These are phyloP conservation scores for Lachancea lanzarotensis DNA, from an alignment of 805 yeast species.

Conservation along the genomic window DNA sequence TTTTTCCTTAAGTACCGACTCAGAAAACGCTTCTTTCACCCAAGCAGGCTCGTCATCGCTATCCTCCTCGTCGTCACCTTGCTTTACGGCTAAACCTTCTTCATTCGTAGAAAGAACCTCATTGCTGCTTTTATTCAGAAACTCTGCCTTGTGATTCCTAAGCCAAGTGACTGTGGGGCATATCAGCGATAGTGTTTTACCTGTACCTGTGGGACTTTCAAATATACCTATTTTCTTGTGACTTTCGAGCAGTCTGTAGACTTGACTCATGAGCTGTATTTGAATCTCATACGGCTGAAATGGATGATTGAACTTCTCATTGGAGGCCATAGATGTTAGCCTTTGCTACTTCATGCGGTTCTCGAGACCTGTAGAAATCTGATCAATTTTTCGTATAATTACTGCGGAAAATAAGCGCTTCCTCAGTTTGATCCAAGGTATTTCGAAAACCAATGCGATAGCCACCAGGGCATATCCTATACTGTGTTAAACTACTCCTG, in stretches of 20 bases:
- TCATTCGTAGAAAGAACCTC: not conserved
- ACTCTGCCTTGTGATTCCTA: slow-evolving; percentile 39
- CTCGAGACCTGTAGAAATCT: not conserved
- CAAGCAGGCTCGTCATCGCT: slow-evolving; percentile 62
- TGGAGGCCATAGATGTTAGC: not conserved
- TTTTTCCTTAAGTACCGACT: slow-evolving; percentile 21
- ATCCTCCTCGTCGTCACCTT: slow-evolving; percentile 27
- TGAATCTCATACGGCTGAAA: slow-evolving; percentile 78
- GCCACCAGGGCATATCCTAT: not conserved
- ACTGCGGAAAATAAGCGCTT: not conserved
- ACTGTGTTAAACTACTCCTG: not conserved
- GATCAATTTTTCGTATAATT: not conserved
- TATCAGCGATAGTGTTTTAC: slow-evolving; percentile 81
- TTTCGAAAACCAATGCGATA: not conserved
- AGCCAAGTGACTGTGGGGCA: slow-evolving; percentile 86
- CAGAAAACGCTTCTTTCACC: slow-evolving; percentile 43
- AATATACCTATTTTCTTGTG: slow-evolving; percentile 66
- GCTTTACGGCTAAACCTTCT: not conserved
- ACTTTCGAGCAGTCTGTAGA: slow-evolving; percentile 51
- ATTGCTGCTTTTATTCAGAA: slow-evolving; percentile 13
- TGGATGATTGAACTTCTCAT: slow-evolving; percentile 57
- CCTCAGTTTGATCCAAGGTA: not conserved
- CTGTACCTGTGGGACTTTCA: slow-evolving; percentile 94
- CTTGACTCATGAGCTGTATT: slow-evolving; percentile 61
- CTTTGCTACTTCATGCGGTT: not conserved